These are phyloP conservation scores for Arthroderma sp. DNA, from an alignment of 2,329 filamentous ascomycete species.

Conservation along the genomic window DNA sequence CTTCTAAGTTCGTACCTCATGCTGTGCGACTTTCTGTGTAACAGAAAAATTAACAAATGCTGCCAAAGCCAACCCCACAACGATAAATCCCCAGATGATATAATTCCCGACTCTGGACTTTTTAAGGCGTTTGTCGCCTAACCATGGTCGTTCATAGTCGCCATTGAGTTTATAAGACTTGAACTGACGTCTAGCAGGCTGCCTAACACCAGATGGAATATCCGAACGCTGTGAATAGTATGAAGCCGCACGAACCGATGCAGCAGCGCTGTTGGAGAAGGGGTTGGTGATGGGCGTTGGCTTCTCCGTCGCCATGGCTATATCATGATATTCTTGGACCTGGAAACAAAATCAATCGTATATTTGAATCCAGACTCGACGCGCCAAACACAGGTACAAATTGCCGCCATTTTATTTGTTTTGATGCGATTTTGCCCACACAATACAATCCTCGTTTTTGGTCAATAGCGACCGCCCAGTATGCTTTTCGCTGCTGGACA, in stretches of 20 bases:
- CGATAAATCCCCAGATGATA: constrained; percentile 10
- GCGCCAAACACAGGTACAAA: too few relatives aligned
- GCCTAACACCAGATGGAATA: constrained; percentile 4
- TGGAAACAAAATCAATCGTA: background rate
- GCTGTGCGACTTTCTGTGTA: constrained; percentile 10
- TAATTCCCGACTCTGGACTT: constrained; percentile 8
- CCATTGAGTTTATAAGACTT: constrained; percentile 9
- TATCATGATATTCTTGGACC: background rate
- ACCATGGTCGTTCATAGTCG: constrained; percentile 9
- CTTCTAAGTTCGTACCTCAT: constrained; percentile 8
- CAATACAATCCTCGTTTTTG: too few relatives aligned
- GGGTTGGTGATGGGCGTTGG: constrained; percentile 6
- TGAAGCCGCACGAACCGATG: constrained; percentile 21
- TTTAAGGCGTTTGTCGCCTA: constrained; percentile 6
- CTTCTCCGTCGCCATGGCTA: constrained; percentile 11
- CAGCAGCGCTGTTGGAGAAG: constrained; percentile 20
- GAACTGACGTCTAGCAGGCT: constrained; percentile 7
- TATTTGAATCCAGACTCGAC: too few relatives aligned
- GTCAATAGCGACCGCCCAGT: too few relatives aligned
- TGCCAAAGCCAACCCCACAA: constrained; percentile 20
- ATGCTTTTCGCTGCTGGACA: too few relatives aligned
- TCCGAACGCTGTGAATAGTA: constrained; percentile 14
- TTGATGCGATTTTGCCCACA: too few relatives aligned
- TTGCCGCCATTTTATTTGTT: too few relatives aligned
- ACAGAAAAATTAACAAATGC: constrained; percentile 23